Evolutionary conservation across 345 rosid genomes (phyloP).

Genomic region (Hibiscus mutabilis): DNA sequence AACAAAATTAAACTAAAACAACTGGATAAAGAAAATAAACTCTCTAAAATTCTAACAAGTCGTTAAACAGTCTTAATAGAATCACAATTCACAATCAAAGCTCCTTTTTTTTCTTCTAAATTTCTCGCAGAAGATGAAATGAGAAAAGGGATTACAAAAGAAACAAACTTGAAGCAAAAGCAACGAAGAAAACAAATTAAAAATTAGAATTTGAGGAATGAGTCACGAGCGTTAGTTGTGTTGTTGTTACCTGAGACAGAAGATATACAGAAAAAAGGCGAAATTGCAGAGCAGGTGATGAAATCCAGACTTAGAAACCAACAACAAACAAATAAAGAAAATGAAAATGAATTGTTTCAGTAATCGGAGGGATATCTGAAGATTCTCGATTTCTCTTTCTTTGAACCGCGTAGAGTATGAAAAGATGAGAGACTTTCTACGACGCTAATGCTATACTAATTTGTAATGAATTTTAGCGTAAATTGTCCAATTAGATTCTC

Average conservation of each 20-base stretch:
- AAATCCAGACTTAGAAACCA: background rate
- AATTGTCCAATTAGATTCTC: too few relatives aligned
- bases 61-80: background rate
- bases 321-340: background rate
- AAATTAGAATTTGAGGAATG: background rate
- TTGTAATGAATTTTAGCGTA: background rate
- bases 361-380: background rate
- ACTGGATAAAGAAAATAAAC: background rate
- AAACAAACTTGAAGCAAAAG: conserved; percentile 19
- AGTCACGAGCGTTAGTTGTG: conserved; percentile 6
- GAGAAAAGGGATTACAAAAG: background rate
- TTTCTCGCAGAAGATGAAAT: background rate
- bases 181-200: background rate
- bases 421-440: background rate
- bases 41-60: conserved; percentile 11
- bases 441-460: background rate
- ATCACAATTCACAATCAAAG: background rate
- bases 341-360: conserved; percentile 3
- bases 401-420: conserved; percentile 8
- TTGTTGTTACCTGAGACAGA: background rate
- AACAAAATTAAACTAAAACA: background rate
- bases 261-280: background rate
- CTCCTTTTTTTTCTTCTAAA: background rate
- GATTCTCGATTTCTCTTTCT: conserved; percentile 4
- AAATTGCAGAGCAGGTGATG: conserved; percentile 8